A percentile compares a stretch with the other conserved stretches of the same genome.
phyloP scores from a whole-genome alignment of 78 protist genomes.

The Dictyostelium citrinum region DNA sequence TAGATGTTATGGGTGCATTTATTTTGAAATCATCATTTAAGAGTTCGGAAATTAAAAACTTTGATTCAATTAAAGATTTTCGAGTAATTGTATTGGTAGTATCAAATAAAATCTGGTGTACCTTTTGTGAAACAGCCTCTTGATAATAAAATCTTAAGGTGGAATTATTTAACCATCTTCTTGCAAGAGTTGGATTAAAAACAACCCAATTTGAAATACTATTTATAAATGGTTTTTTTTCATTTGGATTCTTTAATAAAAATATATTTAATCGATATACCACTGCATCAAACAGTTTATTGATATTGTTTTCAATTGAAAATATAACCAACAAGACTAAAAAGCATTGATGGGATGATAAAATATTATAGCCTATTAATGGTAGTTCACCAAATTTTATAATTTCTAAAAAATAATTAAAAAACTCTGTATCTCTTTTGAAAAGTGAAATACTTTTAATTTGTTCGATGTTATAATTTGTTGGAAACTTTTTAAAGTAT shows the following conservation, averaged over 20 bases:
- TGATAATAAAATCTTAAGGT: background rate
- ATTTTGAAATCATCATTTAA: background rate
- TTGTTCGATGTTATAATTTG: background rate
- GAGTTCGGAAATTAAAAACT: background rate
- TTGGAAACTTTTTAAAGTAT: background rate
- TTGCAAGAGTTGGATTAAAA: background rate
- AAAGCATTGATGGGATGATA: background rate
- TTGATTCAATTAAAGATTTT: background rate
- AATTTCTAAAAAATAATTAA: background rate
- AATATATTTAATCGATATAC: background rate
- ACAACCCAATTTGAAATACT: background rate
- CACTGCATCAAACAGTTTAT: background rate
- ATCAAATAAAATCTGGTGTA: background rate
- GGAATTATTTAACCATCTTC: background rate
- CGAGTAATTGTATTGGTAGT: background rate
- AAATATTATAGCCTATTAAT: background rate
- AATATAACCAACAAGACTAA: background rate
- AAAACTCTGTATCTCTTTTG: background rate
- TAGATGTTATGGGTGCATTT: background rate
- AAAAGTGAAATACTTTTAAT: background rate
- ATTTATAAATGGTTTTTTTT: background rate
- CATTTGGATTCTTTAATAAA: background rate
- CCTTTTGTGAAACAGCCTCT: background rate
- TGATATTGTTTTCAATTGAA: background rate
- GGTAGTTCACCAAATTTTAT: background rate